A percentile compares a stretch with the other conserved stretches of the same genome.
These are phyloP conservation scores for Wickerhamiella dianesei DNA, from an alignment of 805 yeast species.

Conservation along the genomic window DNA sequence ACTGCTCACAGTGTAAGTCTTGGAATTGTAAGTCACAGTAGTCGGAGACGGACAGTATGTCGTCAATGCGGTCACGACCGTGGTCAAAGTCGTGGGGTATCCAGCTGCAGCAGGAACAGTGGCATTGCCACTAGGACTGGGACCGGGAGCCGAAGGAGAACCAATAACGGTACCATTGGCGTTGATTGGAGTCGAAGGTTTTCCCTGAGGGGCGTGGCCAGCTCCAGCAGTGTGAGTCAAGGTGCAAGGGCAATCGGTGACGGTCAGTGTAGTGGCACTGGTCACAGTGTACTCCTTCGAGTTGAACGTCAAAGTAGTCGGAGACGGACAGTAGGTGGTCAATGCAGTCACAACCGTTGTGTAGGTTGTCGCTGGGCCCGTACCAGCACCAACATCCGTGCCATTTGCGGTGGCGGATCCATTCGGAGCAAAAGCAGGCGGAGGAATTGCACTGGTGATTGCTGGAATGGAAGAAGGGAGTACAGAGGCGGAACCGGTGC, in stretches of 20 bases:
- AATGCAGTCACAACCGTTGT: slow-evolving; percentile 9
- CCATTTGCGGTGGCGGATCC: not conserved
- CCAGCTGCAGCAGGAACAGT: not conserved
- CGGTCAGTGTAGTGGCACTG: slow-evolving; percentile 57
- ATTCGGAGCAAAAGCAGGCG: not conserved
- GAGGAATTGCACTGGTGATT: not conserved
- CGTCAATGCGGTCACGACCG: slow-evolving; percentile 48
- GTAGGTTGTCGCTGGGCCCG: not conserved
- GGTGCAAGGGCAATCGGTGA: slow-evolving; percentile 31
- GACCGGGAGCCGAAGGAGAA: not conserved
- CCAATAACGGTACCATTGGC: not conserved
- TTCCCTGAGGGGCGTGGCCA: too few relatives aligned
- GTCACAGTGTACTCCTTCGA: slow-evolving; percentile 55
- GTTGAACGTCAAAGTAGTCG: slow-evolving; percentile 48
- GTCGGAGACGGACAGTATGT: slow-evolving; percentile 77
- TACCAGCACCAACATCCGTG: not conserved
- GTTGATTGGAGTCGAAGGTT: not conserved
- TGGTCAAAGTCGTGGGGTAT: not conserved
- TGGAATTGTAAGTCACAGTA: slow-evolving; percentile 44
- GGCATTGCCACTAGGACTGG: not conserved
- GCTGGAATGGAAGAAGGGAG: too few relatives aligned
- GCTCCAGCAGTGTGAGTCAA: slow-evolving; percentile 3
- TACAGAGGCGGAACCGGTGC: not conserved
- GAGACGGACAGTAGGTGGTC: slow-evolving; percentile 46
- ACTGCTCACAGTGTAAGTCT: slow-evolving; percentile 58